Base-by-base conservation (phyloP, 495 filamentous ascomycete genomes). In the Sphaerosporella brunnea region DNA sequence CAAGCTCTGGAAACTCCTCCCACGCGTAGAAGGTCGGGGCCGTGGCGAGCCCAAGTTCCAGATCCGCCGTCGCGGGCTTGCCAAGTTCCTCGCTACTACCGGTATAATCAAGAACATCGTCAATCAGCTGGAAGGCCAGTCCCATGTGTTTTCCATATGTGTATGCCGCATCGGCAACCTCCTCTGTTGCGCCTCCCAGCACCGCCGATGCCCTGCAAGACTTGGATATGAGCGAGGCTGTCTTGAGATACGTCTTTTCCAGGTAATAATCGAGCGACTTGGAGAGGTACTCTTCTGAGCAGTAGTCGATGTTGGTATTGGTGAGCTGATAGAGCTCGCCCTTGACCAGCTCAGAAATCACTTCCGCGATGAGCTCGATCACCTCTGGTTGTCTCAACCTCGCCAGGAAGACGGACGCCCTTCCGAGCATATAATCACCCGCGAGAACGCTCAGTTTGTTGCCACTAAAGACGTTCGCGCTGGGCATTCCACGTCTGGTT, bases 271-370 rank as follows among this genome's bases (percentile, higher is more conserved):
- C 69, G 47, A 97, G 69, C 1, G 84, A 82, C 23, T 94, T 81
- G 47, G 92, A 80, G 1, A 79, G 84, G 70, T 81, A 96, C 11
- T 70, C 68, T 0, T 85, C 85, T 51, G 81, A 76, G 48, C 69
- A 64, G 65, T 94, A 88, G 57, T 95, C 88, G 49, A 74, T 71
- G 16, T 79, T 81, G 2, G 90, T 96, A 65, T 97, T 97, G 65
- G 93, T 88, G 45, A 97, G 69, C 67, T 97, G 90, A 87, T 96
- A 96, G 69, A 97, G 94, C 63, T 97, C 90, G 52, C 90, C 90
- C 66, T 97, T 92, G 20, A 97, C 88, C 18, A 97, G 68, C 53
- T 97, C 96, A 24, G 92, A 86, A 54, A 97, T 94, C 21, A 96
- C 90, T 2, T 86, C 96, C 7, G 90, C 86, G 43, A 97, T 66